Evolutionary conservation across 2,329 filamentous ascomycete species (phyloP).

Genomic region (Diaporthe ilicicola): DNA sequence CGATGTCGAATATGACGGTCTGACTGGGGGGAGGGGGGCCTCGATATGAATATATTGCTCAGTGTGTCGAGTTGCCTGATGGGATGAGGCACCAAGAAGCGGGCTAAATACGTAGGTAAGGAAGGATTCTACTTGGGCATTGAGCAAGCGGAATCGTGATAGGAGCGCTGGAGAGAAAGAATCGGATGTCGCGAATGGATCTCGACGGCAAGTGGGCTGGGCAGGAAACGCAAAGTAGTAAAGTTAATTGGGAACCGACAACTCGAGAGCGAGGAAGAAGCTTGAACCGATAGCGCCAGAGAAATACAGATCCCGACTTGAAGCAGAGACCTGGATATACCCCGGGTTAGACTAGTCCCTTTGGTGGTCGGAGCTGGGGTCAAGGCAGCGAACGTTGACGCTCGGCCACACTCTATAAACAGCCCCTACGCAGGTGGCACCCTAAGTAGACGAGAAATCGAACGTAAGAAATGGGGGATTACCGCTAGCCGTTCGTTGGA

Average conservation of each 20-base stretch:
- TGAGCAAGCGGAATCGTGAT: neutral
- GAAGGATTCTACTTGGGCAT: neutral
- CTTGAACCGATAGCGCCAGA: conserved; percentile 15
- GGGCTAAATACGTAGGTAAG: neutral
- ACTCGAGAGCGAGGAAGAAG: conserved; percentile 4
- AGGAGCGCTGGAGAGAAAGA: neutral
- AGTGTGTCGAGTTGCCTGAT: neutral
- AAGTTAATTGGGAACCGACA: conserved; percentile 2
- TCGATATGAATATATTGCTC: neutral
- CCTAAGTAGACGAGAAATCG: neutral
- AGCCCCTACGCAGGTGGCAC: conserved; percentile 7
- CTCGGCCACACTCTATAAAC: conserved; percentile 9
- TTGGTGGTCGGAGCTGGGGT: conserved; percentile 15
- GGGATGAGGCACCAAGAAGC: neutral
- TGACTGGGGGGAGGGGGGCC: neutral
- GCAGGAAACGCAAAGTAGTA: neutral
- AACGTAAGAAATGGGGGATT: neutral
- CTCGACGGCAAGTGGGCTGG: neutral
- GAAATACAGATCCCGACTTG: neutral
- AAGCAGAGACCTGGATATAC: conserved; percentile 4
- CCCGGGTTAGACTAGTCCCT: conserved; percentile 18
- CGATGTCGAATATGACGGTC: neutral
- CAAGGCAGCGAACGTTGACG: conserved; percentile 12
- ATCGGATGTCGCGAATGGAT: neutral
- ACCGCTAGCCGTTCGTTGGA: conserved; percentile 17